phyloP scores from a whole-genome alignment of 2,329 filamentous ascomycete species.

The Penicillium sp. region DNA sequence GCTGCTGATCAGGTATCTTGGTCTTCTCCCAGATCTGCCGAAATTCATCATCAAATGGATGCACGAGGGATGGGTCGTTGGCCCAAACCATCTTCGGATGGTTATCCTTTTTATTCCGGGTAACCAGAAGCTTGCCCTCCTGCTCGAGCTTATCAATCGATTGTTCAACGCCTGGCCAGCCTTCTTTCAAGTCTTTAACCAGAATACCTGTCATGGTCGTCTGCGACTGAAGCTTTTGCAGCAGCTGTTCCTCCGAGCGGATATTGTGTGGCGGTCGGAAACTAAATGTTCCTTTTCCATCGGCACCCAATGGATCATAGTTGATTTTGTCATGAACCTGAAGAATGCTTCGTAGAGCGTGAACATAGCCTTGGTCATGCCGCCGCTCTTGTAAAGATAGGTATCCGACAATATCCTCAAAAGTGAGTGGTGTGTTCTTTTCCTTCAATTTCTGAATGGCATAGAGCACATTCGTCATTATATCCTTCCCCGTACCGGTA shows the following conservation, averaged over 20 bases:
- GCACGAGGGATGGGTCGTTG: slow-evolving; percentile 74
- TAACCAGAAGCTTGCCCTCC: slow-evolving; percentile 76
- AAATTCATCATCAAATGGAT: slow-evolving; percentile 78
- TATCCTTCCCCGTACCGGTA: slow-evolving; percentile 71
- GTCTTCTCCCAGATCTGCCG: slow-evolving; percentile 77
- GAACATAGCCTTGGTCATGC: slow-evolving; percentile 56
- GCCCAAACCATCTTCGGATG: slow-evolving; percentile 82
- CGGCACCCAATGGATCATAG: slow-evolving; percentile 55
- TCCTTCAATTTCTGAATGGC: slow-evolving; percentile 77
- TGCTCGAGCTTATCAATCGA: slow-evolving; percentile 73
- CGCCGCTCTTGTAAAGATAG: slow-evolving; percentile 65
- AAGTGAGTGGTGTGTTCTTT: slow-evolving; percentile 63
- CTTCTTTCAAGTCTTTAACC: slow-evolving; percentile 91
- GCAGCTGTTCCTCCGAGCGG: slow-evolving; percentile 69
- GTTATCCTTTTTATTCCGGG: slow-evolving; percentile 88
- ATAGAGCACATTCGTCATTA: slow-evolving; percentile 84
- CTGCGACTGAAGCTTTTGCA: slow-evolving; percentile 76
- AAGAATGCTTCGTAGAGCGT: slow-evolving; percentile 64
- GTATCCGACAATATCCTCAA: slow-evolving; percentile 75
- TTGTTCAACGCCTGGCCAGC: slow-evolving; percentile 81
- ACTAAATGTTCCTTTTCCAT: slow-evolving; percentile 70
- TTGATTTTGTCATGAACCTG: slow-evolving; percentile 61
- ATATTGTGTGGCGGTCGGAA: slow-evolving; percentile 85
- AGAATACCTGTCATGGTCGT: slow-evolving; percentile 74
- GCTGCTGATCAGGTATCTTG: slow-evolving; percentile 68